Evolutionary conservation across 371 early-diverging fungal species (phyloP), one percentile per base, ranked within the genome.

Genomic region (Mortierella sp.): DNA sequence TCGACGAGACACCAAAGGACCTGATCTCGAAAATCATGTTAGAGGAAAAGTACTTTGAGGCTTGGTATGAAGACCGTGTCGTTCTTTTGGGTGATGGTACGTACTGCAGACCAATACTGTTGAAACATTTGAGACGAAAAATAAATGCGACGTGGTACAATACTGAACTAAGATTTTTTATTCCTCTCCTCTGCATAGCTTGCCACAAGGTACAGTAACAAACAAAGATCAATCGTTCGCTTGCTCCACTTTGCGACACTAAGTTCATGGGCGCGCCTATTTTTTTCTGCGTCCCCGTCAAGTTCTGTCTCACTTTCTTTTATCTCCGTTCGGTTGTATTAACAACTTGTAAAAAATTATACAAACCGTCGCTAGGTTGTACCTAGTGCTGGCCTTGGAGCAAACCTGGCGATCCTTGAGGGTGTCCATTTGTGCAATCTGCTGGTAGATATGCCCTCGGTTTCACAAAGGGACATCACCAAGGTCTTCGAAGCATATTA

Each of bases 1-100:
- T 70, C 43, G 71, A 70, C 28, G 5, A 39, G 49, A 66, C 67
- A 0, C 60, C 67, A 0, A 46, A 24, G 42, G 67, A 66, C 27
- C 44, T 72, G 47, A 57, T 72, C 3, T 72, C 72, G 26, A 65
- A 65, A 42, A 56, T 65, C 21, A 60, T 65, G 61, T 23, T 72
- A 34, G 72, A 72, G 17, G 72, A 72, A 42, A 72, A 72, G 49
- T 65, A 34, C 24, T 72, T 72, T 48, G 62, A 72, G 7, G 15
- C 43, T 0, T 72, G 72, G 72, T 72, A 57, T 27, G 48, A 72
- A 12, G 72, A 51, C 14, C 66, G 72, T 6, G 61, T 60, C 9
- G 72, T 72, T 0, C 66, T 72, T 17, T 34, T 72, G 9, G 72
- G 72, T 3, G 72, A 72, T 61, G 65, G 71, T 70, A 55, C 39